Conservation (phyloP, 2,329 filamentous ascomycete species). For the Tolypocladium sp. region DNA sequence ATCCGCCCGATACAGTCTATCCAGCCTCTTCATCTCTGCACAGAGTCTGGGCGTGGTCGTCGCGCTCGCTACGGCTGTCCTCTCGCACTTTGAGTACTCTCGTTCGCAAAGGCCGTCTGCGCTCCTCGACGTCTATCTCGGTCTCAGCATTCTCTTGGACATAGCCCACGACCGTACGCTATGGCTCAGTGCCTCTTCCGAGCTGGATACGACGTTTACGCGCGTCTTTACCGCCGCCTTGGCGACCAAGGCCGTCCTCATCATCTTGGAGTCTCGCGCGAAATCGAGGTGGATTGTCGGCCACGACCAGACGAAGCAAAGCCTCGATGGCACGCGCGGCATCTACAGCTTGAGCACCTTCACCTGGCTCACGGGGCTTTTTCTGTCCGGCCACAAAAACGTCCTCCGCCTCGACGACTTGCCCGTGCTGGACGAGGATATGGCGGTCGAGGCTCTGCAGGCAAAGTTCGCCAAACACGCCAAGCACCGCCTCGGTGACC, state of each 20-base stretch:
- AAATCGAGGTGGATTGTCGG: conserved; percentile 29
- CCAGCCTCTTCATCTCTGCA: no score
- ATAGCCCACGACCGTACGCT: conserved; percentile 24
- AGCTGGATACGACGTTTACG: conserved; percentile 15
- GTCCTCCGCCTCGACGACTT: conserved; percentile 23
- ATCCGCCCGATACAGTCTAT: no score
- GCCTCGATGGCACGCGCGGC: conserved; percentile 26
- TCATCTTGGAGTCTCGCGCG: conserved; percentile 27
- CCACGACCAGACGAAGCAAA: conserved; percentile 23
- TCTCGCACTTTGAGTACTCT: conserved; percentile 25
- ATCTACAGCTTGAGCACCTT: conserved; percentile 21
- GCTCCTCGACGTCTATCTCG: conserved; percentile 29
- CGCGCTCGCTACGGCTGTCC: conserved; percentile 15
- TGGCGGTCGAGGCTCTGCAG: conserved; percentile 15
- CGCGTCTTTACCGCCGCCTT: conserved; percentile 25
- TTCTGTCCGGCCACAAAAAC: conserved; percentile 23
- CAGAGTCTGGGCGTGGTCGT: conserved; percentile 10
- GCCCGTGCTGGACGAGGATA: conserved; percentile 21
- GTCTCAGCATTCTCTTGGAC: conserved; percentile 34
- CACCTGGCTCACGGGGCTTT: conserved; percentile 25
- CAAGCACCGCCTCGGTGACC: background rate
- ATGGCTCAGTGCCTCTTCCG: background rate
- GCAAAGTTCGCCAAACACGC: background rate
- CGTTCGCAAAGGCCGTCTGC: conserved; percentile 30
- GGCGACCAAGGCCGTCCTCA: conserved; percentile 21